Base-by-base conservation (phyloP, 345 rosid genomes). In the Pugionium cornutum region DNA sequence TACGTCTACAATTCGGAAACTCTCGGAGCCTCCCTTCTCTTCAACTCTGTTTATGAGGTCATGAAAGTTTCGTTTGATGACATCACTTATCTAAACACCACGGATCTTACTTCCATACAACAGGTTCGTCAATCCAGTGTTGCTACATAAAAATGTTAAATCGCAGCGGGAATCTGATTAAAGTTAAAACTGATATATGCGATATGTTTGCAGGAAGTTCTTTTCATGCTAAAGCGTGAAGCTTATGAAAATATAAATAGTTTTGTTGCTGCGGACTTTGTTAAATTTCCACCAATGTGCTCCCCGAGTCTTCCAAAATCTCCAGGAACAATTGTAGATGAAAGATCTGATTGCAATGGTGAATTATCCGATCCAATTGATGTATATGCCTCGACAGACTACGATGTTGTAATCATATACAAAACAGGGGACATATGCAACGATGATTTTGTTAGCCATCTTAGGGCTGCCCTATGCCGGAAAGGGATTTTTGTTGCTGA, bases 41-140 rank as follows among this genome's bases (percentile, higher is more conserved):
- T 60, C 6, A 63, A 84, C 62, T 82, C 86, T 34, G 65, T 83
- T 27, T 81, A 65, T 70, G 69, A 62, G 46, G 75, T 80, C 4
- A 56, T 73, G 6, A 83, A 69, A 45, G 91, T 69, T 34, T 65
- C 77, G 25, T 77, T 83, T 49, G 82, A 77, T 49, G 83, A 82
- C 18, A 18, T 18, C 18, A 18, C 18, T 18, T 18, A 18, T 18
- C 18, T 18, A 18, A 18, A 18, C 18, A 18, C 18, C 18, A 18
- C 18, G 18, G 18, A 18, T 18, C 18, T 18, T 18, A 18, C 18
- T n/a, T n/a, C n/a, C n/a, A n/a, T n/a, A n/a, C n/a, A n/a, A n/a
- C n/a, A 0, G 18, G 18, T 18, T 18, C 18, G 18, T 18, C 18
- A 18, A 18, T 18, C 18, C 18, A 18, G 18, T 18, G 18, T 18